A percentile compares a stretch with the other conserved stretches of the same genome.
Evolutionary conservation across 2,329 filamentous ascomycete genomes (phyloP).

Genomic region (Endocalyx cinctus): DNA sequence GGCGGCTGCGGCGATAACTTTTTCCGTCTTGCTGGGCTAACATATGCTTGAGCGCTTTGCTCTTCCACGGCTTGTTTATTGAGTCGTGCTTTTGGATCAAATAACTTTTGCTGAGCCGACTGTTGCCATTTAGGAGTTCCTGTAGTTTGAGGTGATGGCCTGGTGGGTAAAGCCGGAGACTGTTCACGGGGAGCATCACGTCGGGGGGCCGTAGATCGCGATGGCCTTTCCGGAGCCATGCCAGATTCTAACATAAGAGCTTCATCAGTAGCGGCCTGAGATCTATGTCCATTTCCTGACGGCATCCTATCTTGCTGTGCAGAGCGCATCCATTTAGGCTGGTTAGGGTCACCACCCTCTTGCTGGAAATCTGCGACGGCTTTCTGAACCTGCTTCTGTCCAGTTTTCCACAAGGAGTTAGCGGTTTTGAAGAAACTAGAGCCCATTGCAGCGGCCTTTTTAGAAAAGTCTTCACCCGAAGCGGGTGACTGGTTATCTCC

Average conservation of each 20-base stretch:
- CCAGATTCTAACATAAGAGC: constrained; percentile 75
- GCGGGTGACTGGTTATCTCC: constrained; percentile 54
- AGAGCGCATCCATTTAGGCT: constrained; percentile 95
- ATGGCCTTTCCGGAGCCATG: constrained; percentile 45
- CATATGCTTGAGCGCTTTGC: constrained; percentile 75
- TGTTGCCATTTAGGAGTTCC: constrained; percentile 59
- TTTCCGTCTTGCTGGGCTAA: constrained; percentile 80
- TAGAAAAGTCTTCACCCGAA: constrained; percentile 67
- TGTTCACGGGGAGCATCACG: constrained; percentile 37
- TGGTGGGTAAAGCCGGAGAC: constrained; percentile 43
- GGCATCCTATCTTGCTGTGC: constrained; percentile 44
- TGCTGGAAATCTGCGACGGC: constrained; percentile 82
- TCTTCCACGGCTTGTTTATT: constrained; percentile 73
- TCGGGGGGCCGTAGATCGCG: constrained; percentile 23
- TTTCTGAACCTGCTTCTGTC: constrained; percentile 88
- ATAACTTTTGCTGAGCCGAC: constrained; percentile 33
- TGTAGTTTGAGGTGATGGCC: constrained; percentile 36
- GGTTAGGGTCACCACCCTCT: constrained; percentile 66
- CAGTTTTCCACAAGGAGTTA: constrained; percentile 90
- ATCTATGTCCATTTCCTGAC: constrained; percentile 28
- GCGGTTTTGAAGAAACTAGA: constrained; percentile 87
- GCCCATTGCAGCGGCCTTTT: constrained; percentile 77
- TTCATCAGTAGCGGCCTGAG: constrained; percentile 56
- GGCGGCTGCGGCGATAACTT: constrained; percentile 53
- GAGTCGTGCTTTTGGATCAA: constrained; percentile 56